Evolutionary conservation across 768 basidiomycete species (phyloP).

Genomic region (Kwoniella botswanensis): DNA sequence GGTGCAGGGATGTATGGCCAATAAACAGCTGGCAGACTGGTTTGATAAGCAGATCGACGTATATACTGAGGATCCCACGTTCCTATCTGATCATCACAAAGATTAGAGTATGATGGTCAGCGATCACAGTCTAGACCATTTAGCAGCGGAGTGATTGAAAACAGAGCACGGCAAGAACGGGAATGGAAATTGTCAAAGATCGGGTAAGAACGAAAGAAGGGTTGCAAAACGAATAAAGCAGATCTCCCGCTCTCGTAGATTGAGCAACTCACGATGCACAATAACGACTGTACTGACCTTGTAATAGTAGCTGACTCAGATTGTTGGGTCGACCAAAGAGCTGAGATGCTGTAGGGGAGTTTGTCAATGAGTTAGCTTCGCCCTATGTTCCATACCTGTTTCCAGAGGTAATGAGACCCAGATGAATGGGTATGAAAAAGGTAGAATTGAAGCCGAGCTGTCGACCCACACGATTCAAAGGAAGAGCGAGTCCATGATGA

Average conservation of each 20-base stretch:
- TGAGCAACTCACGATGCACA: too few relatives aligned
- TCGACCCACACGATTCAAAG: neutral
- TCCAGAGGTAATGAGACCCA: neutral
- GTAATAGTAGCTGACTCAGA: too few relatives aligned
- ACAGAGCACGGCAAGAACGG: neutral
- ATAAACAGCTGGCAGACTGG: neutral
- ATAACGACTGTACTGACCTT: too few relatives aligned
- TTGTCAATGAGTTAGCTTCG: neutral
- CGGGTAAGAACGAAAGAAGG: neutral
- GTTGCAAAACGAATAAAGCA: neutral
- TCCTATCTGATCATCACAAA: constrained; percentile 13
- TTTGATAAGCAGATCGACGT: neutral
- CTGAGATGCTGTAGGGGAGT: too few relatives aligned
- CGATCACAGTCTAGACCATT: neutral
- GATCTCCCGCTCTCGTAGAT: neutral
- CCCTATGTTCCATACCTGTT: neutral
- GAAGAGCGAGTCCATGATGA: neutral
- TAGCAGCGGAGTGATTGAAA: neutral
- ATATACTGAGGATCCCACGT: neutral
- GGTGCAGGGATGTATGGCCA: neutral
- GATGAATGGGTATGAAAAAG: neutral
- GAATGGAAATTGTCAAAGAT: neutral
- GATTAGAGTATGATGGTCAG: neutral
- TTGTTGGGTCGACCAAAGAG: too few relatives aligned
- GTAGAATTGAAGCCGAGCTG: neutral